Base-by-base conservation (phyloP, 352 stramenopile genomes). In the Phytophthora cryptogea region DNA sequence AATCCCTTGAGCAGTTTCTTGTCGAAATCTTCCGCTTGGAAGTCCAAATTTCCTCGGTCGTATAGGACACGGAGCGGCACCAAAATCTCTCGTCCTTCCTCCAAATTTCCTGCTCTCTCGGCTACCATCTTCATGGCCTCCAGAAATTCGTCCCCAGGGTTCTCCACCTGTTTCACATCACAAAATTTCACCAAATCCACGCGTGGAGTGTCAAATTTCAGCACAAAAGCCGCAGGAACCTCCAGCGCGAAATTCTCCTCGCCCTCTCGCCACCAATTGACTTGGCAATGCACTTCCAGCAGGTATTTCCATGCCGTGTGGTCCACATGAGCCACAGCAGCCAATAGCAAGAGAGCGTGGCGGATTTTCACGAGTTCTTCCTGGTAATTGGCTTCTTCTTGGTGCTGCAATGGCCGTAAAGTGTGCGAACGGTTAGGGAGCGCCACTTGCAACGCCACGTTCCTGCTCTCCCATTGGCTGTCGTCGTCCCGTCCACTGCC, bases 251-350 rank as follows among this genome's bases (percentile, higher is more conserved):
- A 60, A 46, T 64, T 54, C 32, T 64, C 51, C n/a, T 64, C 56
- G 1, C 62, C 59, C 5, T 67, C 43, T 23, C 63, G 45, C 49
- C 59, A 65, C 11, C 66, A 64, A 13, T 57, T 57, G 9, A 76
- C 37, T 16, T 68, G 47, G 36, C 66, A 74, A 30, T 61, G 47
- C 17, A 56, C 46, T 5, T 59, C 23, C 10, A 80, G 50, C 30
- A 80, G 41, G 28, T 44, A 53, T 42, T 64, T 71, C 59, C 60
- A 80, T 16, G 42, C 52, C 2, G 13, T 42, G 40, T 65, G 50
- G 50, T 74, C 67, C 30, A 70, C 51, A 28, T 17, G 40, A 1
- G 53, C 37, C 37, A 43, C 37, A 6, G 37, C 37, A 7, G 37
- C 37, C 8, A 43, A 26, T 5, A 43, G 37, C 7, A 16, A n/a